Percentiles rank a stretch among this genome's conserved stretches.
These are phyloP conservation scores for Posidonia oceanica DNA, from an alignment of 116 monocot species.

Conservation along the genomic window DNA sequence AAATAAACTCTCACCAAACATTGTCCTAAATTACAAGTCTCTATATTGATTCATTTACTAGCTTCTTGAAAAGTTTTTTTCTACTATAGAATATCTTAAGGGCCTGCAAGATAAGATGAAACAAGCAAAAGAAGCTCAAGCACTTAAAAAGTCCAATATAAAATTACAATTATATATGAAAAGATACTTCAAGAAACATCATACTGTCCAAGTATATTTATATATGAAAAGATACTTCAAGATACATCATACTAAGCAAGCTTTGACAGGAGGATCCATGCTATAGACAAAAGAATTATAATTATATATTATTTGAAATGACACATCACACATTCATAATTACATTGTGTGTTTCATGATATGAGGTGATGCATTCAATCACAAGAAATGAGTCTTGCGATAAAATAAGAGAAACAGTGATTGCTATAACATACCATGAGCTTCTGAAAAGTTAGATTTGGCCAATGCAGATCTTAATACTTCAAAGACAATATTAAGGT, in stretches of 20 bases:
- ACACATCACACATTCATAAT: neutral
- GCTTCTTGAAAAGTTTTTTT: conserved; percentile 51
- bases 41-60: conserved; percentile 27
- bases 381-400: neutral
- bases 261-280: too few species aligned
- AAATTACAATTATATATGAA: neutral
- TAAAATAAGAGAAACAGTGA: neutral
- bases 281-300: too few species aligned
- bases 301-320: neutral
- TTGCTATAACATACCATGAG: conserved; percentile 39
- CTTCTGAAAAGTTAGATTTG: conserved; percentile 38
- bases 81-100: conserved; percentile 50
- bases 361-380: too few species aligned
- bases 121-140: conserved; percentile 1
- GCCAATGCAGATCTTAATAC: conserved; percentile 30
- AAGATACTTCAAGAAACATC: neutral
- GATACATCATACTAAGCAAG: too few species aligned
- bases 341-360: neutral
- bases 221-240: neutral
- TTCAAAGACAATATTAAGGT: conserved; percentile 4
- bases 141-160: neutral
- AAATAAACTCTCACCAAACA: too few species aligned
- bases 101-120: conserved; percentile 38
- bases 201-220: neutral
- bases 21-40: too few species aligned